A percentile compares a stretch with the other conserved stretches of the same genome.
Evolutionary conservation across 805 yeast species (phyloP).

Genomic region (Candida khao-thaluensis): DNA sequence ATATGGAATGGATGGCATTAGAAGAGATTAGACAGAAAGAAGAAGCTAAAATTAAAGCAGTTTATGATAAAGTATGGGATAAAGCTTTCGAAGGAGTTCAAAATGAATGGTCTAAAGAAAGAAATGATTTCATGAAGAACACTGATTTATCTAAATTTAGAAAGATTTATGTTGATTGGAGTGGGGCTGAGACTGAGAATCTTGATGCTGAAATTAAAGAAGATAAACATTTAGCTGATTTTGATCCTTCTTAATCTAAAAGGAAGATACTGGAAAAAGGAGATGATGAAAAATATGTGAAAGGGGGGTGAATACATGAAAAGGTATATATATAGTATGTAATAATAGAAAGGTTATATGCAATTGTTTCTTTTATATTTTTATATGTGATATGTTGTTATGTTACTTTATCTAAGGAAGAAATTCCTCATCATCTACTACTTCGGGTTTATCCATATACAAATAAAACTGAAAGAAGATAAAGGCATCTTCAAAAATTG

Average conservation of each 20-base stretch:
- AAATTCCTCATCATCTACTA: conserved; percentile 7
- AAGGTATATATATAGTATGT: background rate
- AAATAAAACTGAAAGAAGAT: conserved; percentile 68
- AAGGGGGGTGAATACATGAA: background rate
- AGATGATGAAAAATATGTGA: background rate
- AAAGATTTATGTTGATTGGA: conserved; percentile 64
- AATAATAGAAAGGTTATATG: background rate
- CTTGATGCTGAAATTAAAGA: conserved; percentile 21
- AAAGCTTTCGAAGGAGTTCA: conserved; percentile 76
- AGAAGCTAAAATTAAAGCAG: conserved; percentile 60
- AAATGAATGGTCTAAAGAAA: conserved; percentile 70
- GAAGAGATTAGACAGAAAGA: conserved; percentile 68
- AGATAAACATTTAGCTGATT: conserved; percentile 41
- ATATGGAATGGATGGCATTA: conserved; percentile 85
- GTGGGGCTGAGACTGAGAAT: conserved; percentile 52
- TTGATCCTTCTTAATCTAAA: conserved; percentile 33
- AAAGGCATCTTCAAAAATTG: conserved; percentile 65
- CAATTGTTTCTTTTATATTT: background rate
- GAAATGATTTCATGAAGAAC: conserved; percentile 69
- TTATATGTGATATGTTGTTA: background rate
- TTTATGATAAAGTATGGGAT: conserved; percentile 71
- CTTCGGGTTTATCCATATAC: conserved; percentile 39
- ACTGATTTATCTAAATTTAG: conserved; percentile 59
- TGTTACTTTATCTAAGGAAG: background rate
- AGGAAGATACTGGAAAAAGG: no score